phyloP scores from a whole-genome alignment of 495 filamentous ascomycete genomes.

The Penicillium simplicissimum region DNA sequence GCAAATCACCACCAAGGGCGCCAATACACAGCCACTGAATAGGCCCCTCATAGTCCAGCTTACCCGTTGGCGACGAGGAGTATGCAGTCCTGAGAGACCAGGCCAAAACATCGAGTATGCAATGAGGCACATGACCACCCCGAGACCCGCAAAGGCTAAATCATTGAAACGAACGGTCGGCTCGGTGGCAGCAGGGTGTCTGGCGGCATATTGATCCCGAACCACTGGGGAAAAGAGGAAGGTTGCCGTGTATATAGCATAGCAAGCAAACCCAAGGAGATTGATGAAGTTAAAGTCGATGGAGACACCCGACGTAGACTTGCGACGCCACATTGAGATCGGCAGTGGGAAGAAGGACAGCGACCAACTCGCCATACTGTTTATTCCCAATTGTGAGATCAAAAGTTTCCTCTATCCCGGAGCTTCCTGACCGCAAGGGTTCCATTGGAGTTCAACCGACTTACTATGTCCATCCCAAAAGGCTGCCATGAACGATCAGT shows the following conservation, averaged over 20 bases:
- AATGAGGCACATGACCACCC: slow-evolving; percentile 64
- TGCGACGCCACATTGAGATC: slow-evolving; percentile 69
- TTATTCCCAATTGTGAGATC: neutral
- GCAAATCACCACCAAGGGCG: slow-evolving; percentile 54
- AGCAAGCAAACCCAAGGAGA: slow-evolving; percentile 76
- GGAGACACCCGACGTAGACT: slow-evolving; percentile 77
- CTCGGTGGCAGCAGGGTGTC: slow-evolving; percentile 67
- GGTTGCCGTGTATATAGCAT: slow-evolving; percentile 67
- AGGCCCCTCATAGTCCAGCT: slow-evolving; percentile 68
- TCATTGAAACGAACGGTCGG: slow-evolving; percentile 91
- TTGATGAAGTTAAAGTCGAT: slow-evolving; percentile 88
- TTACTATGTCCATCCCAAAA: slow-evolving; percentile 50
- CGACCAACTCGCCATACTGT: slow-evolving; percentile 71
- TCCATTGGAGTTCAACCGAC: slow-evolving; percentile 8
- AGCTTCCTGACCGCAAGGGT: neutral
- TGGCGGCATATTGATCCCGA: slow-evolving; percentile 77
- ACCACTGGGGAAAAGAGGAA: slow-evolving; percentile 81
- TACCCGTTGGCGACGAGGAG: slow-evolving; percentile 51
- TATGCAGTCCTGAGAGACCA: slow-evolving; percentile 72
- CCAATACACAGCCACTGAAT: slow-evolving; percentile 62
- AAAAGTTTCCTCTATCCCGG: neutral
- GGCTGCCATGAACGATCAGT: slow-evolving; percentile 27
- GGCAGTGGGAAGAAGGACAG: slow-evolving; percentile 92
- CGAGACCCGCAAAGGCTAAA: slow-evolving; percentile 81
- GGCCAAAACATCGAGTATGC: slow-evolving; percentile 73